Conservation (phyloP, 140 eudicot species). For the Bidens hawaiensis region DNA sequence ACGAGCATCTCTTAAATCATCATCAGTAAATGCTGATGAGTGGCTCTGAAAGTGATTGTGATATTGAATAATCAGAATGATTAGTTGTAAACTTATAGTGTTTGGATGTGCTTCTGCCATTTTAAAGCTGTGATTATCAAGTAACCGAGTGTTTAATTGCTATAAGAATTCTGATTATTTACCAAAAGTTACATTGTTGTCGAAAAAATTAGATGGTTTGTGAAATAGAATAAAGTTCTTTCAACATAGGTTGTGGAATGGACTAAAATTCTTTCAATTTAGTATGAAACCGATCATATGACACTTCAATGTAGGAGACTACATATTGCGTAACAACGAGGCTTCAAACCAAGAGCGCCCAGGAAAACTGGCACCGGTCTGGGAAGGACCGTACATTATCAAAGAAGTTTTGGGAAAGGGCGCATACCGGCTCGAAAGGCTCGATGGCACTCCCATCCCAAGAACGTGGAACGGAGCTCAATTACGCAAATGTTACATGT, state of each 20-base stretch:
- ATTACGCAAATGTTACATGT: no score
- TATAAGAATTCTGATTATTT: neutral
- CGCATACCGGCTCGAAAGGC: no score
- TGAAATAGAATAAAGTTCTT: neutral
- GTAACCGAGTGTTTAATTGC: neutral
- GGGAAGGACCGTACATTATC: no score
- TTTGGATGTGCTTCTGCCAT: neutral
- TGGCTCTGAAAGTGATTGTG: slow-evolving; percentile 55
- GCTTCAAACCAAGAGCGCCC: no score
- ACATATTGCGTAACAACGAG: no score
- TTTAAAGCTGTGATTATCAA: neutral
- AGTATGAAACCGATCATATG: neutral
- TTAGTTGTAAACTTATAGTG: neutral
- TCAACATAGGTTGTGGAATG: neutral
- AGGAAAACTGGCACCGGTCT: no score
- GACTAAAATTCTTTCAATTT: no score
- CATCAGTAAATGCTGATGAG: slow-evolving; percentile 79
- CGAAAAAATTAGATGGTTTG: neutral
- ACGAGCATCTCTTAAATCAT: slow-evolving; percentile 56
- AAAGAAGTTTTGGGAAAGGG: no score
- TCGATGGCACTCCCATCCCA: no score
- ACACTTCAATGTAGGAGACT: no score
- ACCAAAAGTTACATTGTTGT: neutral
- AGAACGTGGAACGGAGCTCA: no score
- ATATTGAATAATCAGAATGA: neutral